Percentiles rank a stretch among this genome's conserved stretches.
These are phyloP conservation scores for Yarrowia sp. DNA, from an alignment of 805 yeast species.

Conservation along the genomic window DNA sequence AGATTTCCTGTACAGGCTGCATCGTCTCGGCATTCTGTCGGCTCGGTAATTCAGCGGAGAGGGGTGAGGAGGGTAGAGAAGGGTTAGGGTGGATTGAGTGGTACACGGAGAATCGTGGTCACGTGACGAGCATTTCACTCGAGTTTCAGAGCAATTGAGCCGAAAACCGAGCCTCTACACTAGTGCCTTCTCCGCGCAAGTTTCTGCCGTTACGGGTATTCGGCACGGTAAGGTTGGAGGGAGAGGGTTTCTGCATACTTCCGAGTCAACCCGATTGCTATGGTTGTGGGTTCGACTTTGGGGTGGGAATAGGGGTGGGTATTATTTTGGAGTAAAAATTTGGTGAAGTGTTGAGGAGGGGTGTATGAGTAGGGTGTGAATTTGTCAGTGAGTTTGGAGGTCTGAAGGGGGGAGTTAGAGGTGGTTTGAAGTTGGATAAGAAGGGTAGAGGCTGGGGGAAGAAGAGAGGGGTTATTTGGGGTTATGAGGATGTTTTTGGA, in stretches of 20 bases:
- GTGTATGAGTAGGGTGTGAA: too few species aligned
- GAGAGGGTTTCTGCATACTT: background rate
- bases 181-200: background rate
- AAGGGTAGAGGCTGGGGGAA: too few species aligned
- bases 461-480: too few species aligned
- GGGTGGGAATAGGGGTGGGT: background rate
- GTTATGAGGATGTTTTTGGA: too few species aligned
- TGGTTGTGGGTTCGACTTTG: background rate
- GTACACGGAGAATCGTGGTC: background rate
- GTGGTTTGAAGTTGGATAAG: too few species aligned
- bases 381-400: too few species aligned
- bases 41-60: slow-evolving; percentile 13
- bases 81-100: background rate
- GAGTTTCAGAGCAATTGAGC: background rate
- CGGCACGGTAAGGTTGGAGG: background rate
- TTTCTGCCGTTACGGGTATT: slow-evolving; percentile 14
- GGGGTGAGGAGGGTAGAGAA: background rate
- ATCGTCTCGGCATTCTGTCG: slow-evolving; percentile 17
- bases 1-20: slow-evolving; percentile 8
- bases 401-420: too few species aligned
- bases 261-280: background rate
- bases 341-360: background rate
- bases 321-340: background rate
- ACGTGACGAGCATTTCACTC: background rate
- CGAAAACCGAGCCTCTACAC: background rate